Evolutionary conservation across 768 basidiomycete species (phyloP).

Genomic region (Tephrocybe sp.): DNA sequence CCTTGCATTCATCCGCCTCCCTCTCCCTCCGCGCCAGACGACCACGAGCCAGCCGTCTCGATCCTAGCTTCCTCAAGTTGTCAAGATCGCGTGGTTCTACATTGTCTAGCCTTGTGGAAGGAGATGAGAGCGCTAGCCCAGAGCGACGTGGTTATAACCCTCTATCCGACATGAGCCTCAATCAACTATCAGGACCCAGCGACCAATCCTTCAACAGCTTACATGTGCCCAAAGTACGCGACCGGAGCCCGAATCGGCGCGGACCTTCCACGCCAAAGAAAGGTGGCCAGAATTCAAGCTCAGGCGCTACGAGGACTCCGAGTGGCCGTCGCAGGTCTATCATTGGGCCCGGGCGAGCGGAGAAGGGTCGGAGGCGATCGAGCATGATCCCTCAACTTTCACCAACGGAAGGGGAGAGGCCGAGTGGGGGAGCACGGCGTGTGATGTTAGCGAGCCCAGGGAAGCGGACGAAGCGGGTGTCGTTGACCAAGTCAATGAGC

Average conservation of each 20-base stretch:
- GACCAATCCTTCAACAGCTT: slow-evolving; percentile 23
- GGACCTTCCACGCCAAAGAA: slow-evolving; percentile 46
- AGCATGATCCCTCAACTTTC: slow-evolving; percentile 78
- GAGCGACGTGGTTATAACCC: slow-evolving; percentile 38
- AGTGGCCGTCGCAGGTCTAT: slow-evolving; percentile 67
- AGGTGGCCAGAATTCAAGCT: slow-evolving; percentile 15
- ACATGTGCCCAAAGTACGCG: slow-evolving; percentile 39
- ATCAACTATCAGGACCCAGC: slow-evolving; percentile 36
- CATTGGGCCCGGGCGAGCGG: slow-evolving; percentile 72
- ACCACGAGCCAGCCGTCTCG: slow-evolving; percentile 65
- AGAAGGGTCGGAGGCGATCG: slow-evolving; percentile 73
- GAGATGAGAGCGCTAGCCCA: slow-evolving; percentile 54
- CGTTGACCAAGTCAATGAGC: slow-evolving; percentile 44
- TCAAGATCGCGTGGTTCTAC: slow-evolving; percentile 42
- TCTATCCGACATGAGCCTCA: slow-evolving; percentile 70
- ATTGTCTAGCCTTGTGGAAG: slow-evolving; percentile 69
- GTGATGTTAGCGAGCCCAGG: slow-evolving; percentile 52
- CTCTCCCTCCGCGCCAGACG: slow-evolving; percentile 35
- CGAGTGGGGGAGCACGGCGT: slow-evolving; percentile 27
- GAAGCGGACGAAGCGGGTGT: slow-evolving; percentile 60
- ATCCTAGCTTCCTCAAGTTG: slow-evolving; percentile 65
- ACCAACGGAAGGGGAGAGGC: slow-evolving; percentile 37
- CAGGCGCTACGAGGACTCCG: slow-evolving; percentile 22
- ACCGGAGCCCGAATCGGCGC: slow-evolving; percentile 42
- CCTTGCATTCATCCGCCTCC: slow-evolving; percentile 23